A percentile compares a stretch with the other conserved stretches of the same genome.
These are phyloP conservation scores for Pistacia integerrima DNA, from an alignment of 345 rosid genomes.

Conservation along the genomic window DNA sequence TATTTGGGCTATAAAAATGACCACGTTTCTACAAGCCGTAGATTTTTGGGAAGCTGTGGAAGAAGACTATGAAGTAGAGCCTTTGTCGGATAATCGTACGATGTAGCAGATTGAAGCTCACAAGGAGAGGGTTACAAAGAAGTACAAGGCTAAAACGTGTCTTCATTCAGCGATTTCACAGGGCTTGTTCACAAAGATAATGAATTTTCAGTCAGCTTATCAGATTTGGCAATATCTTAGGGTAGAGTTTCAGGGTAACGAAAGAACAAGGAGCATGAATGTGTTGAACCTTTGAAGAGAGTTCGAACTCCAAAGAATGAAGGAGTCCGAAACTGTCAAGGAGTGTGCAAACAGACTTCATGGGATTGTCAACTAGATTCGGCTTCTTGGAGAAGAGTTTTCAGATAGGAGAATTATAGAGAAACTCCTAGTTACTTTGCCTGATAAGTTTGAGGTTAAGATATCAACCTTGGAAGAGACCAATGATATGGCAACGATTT, in stretches of 20 bases:
- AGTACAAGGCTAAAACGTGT: neutral
- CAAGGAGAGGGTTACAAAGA: neutral
- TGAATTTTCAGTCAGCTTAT: neutral
- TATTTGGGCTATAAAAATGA: too few relatives aligned
- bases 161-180: neutral
- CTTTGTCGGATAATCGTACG: neutral
- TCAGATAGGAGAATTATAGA: neutral
- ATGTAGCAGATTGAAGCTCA: neutral
- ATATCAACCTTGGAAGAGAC: neutral
- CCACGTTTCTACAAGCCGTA: too few relatives aligned
- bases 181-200: neutral
- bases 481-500: neutral
- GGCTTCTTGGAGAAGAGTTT: neutral
- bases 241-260: neutral
- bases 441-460: neutral
- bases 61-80: too few relatives aligned
- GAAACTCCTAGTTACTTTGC: neutral
- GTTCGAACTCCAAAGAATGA: neutral
- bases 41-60: too few relatives aligned
- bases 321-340: too few relatives aligned
- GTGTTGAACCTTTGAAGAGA: too few relatives aligned
- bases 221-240: neutral
- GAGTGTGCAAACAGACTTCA: too few relatives aligned
- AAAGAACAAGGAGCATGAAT: neutral
- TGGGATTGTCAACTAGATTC: too few relatives aligned